A percentile compares a stretch with the other conserved stretches of the same genome.
These are phyloP conservation scores for Henningerozyma blattae DNA, from an alignment of 805 yeast species.

Conservation along the genomic window DNA sequence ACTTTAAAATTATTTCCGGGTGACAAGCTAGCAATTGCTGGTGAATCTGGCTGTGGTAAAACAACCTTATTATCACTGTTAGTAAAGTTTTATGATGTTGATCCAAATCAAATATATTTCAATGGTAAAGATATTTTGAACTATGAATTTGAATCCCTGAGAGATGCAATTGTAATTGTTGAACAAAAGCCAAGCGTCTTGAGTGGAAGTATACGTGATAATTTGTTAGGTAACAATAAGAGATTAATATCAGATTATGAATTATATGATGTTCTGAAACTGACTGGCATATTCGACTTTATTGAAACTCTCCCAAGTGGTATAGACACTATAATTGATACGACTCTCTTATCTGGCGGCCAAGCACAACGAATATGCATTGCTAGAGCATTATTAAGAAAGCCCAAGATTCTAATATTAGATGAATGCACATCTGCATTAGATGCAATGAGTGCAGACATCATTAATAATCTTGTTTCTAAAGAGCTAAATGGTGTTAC, in stretches of 20 bases:
- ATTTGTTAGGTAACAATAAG: conserved; percentile 46
- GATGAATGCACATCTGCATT: conserved; percentile 90
- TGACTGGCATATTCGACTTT: conserved; percentile 43
- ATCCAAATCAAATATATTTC: conserved; percentile 29
- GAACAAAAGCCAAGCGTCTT: conserved; percentile 65
- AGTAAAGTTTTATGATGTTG: conserved; percentile 36
- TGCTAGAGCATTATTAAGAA: conserved; percentile 65
- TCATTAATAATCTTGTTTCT: conserved; percentile 38
- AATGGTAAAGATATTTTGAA: conserved; percentile 36
- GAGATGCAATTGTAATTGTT: conserved; percentile 53
- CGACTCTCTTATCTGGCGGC: conserved; percentile 65
- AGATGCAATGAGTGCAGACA: conserved; percentile 48
- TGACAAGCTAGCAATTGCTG: conserved; percentile 57
- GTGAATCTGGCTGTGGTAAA: conserved; percentile 88
- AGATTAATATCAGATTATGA: conserved; percentile 23
- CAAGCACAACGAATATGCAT: conserved; percentile 79
- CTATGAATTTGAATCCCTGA: conserved; percentile 35
- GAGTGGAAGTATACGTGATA: conserved; percentile 62
- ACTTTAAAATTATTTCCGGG: conserved; percentile 32
- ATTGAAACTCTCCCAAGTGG: conserved; percentile 44
- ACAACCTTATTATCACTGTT: conserved; percentile 58
- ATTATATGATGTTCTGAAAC: conserved; percentile 29
- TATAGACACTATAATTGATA: conserved; percentile 45
- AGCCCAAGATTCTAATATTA: conserved; percentile 50
- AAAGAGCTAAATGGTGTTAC: conserved; percentile 30